Base-by-base conservation (phyloP, 805 yeast species). In the Wickerhamiella shivajii region DNA sequence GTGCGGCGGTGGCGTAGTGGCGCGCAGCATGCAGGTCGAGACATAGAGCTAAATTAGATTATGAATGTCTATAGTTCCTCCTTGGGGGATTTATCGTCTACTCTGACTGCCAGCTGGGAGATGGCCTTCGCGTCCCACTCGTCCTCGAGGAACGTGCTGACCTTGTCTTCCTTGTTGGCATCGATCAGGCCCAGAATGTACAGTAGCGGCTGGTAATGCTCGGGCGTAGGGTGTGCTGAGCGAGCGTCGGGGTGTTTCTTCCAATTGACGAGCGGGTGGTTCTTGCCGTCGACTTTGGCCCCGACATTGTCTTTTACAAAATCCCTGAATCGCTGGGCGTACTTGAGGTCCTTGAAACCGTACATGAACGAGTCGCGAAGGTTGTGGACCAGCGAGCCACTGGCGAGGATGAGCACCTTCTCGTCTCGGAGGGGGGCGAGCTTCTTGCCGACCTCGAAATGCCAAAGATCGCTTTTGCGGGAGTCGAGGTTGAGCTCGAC, bases 371-470 rank as follows among this genome's bases (percentile, higher is more conserved):
- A n/a, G 24, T 18, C 31, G 3, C 12, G 11, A 29, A 77, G 56
- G 46, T 77, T 77, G 52, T 77, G 87, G 23, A 77, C 85, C 8
- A 77, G 60, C 73, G 75, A 72, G 2, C 90, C 90, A 1, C 80
- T 70, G 36, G 70, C 65, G 2, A 77, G 47, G 2, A 77, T 57
- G 33, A 69, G 41, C 12, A 68, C 71, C 28, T 67, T 68, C 33
- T 66, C 52, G 4, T 61, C 57, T 36, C 81, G 61, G 41, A 71
- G 68, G 21, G 60, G 56, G 12, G 64, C 46, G 29, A 77, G 53
- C 0, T 54, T 57, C 38, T 63, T 52, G 6, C 87, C 90, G 29
- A 77, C 47, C 41, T 64, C 60, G 20, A 64, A 57, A 24, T 42
- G 47, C 27, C 37, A 43, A 31, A 62, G 64, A 7, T 24, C 33